Base-by-base conservation (phyloP, 2,329 filamentous ascomycete species). In the Alternaria longipes region DNA sequence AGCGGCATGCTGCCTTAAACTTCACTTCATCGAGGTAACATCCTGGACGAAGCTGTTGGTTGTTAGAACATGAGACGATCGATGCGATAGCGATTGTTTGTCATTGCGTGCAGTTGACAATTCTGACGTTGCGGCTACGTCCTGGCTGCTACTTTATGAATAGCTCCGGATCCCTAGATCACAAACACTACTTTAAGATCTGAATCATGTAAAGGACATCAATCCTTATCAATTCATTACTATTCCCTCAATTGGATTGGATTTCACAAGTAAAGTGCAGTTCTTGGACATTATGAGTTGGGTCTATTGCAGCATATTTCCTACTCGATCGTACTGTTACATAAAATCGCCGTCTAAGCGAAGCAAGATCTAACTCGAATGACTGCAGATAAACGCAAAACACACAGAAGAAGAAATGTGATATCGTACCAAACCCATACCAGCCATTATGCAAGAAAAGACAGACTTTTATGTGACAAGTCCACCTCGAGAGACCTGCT, bases 371-470 rank as follows among this genome's bases (percentile, higher is more conserved):
- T 72, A 72, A 62, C 58, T 61, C 51, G 56, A 62, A 61, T 41
- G 60, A 69, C 67, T 65, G 65, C 57, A 51, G 62, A 69, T 59
- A 68, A 67, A 74, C 65, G 65, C 67, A 68, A 70, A 71, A 72
- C 67, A 67, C 68, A 40, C 50, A 55, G 65, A 71, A 67, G 63
- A 59, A 57, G 51, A 60, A 69, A 61, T 59, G 62, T 53, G 32
- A 59, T 54, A 56, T 60, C 51, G 52, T 59, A 53, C 47, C 46
- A 52, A 67, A 66, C 59, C 65, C 62, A 68, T 68, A 59, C 58
- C 70, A 67, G 61, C 64, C 68, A 68, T 68, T 70, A 74, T 74
- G 70, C 72, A 73, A 60, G 74, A 65, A 72, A 66, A 72, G 68
- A 70, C 63, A 68, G 67, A 65, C 69, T 72, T 73, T 70, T 62